These are phyloP conservation scores for Aspergillus floridensis DNA, from an alignment of 2,329 filamentous ascomycete genomes.

Conservation along the genomic window DNA sequence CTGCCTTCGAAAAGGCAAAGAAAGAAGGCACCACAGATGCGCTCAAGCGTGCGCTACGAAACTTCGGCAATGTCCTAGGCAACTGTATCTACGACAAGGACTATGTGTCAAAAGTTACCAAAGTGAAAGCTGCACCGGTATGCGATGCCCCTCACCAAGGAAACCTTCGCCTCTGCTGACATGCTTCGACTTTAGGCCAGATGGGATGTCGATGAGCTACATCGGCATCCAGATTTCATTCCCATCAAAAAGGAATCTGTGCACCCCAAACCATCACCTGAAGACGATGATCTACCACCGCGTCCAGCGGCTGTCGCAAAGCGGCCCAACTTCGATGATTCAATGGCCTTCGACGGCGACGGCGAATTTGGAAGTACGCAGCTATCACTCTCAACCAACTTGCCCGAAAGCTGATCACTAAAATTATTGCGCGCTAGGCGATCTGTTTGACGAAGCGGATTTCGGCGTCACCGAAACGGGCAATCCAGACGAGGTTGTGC, in stretches of 20 bases:
- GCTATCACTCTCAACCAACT: background rate
- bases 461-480: slow-evolving; percentile 68
- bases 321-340: slow-evolving; percentile 31
- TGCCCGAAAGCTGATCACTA: slow-evolving; percentile 13
- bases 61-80: slow-evolving; percentile 94
- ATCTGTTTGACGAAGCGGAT: slow-evolving; percentile 74
- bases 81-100: slow-evolving; percentile 98
- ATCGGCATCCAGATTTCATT: slow-evolving; percentile 74
- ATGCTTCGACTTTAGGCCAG: slow-evolving; percentile 47
- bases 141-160: slow-evolving; percentile 10
- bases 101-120: slow-evolving; percentile 85
- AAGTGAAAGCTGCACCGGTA: slow-evolving; percentile 73
- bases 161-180: slow-evolving; percentile 13
- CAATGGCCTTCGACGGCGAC: slow-evolving; percentile 36
- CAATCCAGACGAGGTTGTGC: slow-evolving; percentile 72
- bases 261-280: slow-evolving; percentile 33
- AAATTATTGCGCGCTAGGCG: slow-evolving; percentile 31
- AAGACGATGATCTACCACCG: slow-evolving; percentile 50
- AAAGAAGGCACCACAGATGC: slow-evolving; percentile 97
- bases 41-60: slow-evolving; percentile 82
- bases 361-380: slow-evolving; percentile 45
- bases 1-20: slow-evolving; percentile 97
- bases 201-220: slow-evolving; percentile 75
- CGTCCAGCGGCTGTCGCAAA: slow-evolving; percentile 22
- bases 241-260: slow-evolving; percentile 57